Evolutionary conservation across 345 rosid genomes (phyloP), one percentile per base, ranked within the genome.

Genomic region (Microcos paniculata): DNA sequence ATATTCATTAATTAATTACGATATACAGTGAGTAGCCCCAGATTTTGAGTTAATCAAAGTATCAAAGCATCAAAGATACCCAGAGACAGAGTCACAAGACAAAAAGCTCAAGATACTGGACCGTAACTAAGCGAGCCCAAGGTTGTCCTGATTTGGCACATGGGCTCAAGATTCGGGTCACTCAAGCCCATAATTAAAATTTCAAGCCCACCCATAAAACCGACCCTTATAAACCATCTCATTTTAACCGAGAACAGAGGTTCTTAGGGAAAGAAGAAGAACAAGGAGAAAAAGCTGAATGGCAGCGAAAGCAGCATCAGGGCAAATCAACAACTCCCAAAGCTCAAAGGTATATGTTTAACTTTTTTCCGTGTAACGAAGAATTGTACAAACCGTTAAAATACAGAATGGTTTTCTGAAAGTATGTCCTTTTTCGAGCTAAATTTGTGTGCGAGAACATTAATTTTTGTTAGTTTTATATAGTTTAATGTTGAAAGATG

Each of bases 241-340:
- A 19, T 26, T 13, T 5, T 26, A 3, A 28, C 11, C 0, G 13
- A 0, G 38, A 38, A 62, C 68, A 31, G 1, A 26, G 7, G 15
- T 62, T 7, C 31, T 66, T 3, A 8, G 35, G 4, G 3, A 45
- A 14, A 14, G 35, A 43, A 26, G n/a, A n/a, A n/a, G n/a, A n/a
- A n/a, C n/a, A n/a, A n/a, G n/a, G n/a, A n/a, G n/a, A n/a, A n/a
- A n/a, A n/a, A n/a, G n/a, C 14, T 7, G 28, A 19, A 9, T 5
- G 40, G 70, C 8, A 40, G 69, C 69, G 21, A 31, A 40, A 23
- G 58, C 24, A 59, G 64, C 38, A n/a, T 4, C 26, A 11, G 49
- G 23, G 70, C 70, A 65, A 68, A 68, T 68, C 56, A 28, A 28
- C 45, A 45, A n/a, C n/a, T n/a, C 53, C 71, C 21, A 43, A 8